Evolutionary conservation across 2,329 filamentous ascomycete genomes (phyloP).

Genomic region (Cladophialophora immunda): DNA sequence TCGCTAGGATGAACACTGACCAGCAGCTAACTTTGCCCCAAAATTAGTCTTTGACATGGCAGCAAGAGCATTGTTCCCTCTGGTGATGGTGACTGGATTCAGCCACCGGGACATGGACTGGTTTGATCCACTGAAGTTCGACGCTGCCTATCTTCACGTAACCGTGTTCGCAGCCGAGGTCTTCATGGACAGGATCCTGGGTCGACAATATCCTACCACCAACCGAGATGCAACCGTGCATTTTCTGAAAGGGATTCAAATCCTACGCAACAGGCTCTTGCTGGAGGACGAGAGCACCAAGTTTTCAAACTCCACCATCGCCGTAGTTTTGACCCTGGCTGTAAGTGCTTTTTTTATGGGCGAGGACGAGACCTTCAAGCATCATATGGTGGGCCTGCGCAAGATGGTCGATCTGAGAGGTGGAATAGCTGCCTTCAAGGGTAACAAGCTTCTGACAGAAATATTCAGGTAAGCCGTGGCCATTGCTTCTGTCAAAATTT

Average conservation of each 20-base stretch:
- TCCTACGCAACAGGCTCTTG: slow-evolving; percentile 46
- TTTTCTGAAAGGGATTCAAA: slow-evolving; percentile 43
- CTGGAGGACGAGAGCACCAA: slow-evolving; percentile 37
- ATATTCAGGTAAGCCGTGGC: slow-evolving; percentile 43
- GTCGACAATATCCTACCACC: slow-evolving; percentile 17
- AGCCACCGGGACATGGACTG: slow-evolving; percentile 40
- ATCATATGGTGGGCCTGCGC: slow-evolving; percentile 50
- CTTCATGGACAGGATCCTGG: slow-evolving; percentile 45
- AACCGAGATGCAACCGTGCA: slow-evolving; percentile 40
- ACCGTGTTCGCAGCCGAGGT: slow-evolving; percentile 47
- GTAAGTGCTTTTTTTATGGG: slow-evolving; percentile 44
- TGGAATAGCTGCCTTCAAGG: slow-evolving; percentile 45
- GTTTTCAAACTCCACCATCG: slow-evolving; percentile 46
- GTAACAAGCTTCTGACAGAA: slow-evolving; percentile 50
- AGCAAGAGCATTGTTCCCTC: slow-evolving; percentile 46
- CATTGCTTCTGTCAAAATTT: not conserved
- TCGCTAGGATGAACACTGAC: not conserved
- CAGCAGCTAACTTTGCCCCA: slow-evolving; percentile 8
- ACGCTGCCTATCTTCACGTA: slow-evolving; percentile 50
- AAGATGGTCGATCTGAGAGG: slow-evolving; percentile 52
- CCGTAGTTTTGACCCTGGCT: slow-evolving; percentile 47
- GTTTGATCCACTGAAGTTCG: slow-evolving; percentile 46
- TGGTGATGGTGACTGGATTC: slow-evolving; percentile 47
- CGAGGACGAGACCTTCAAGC: slow-evolving; percentile 43
- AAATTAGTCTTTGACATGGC: slow-evolving; percentile 46